These are phyloP conservation scores for Suillus lakei DNA, from an alignment of 768 basidiomycete species.

Conservation along the genomic window DNA sequence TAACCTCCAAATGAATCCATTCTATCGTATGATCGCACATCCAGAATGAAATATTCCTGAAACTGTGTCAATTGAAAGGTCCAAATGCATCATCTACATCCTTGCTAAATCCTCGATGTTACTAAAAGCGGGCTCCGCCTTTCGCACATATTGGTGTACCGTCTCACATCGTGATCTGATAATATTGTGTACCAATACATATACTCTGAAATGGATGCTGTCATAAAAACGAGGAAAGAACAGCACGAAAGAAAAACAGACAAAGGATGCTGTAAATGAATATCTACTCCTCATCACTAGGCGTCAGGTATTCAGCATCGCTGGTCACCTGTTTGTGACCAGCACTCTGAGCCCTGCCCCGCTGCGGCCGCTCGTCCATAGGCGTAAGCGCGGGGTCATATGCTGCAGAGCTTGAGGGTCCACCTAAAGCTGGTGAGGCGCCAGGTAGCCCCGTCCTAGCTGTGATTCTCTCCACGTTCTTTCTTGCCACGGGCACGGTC, in stretches of 20 bases:
- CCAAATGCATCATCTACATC: too few relatives aligned
- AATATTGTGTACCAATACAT: constrained; percentile 4
- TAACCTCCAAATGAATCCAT: too few relatives aligned
- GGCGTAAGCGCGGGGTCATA: constrained; percentile 75
- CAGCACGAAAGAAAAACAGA: constrained; percentile 2
- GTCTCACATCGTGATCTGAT: not conserved
- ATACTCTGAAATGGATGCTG: not conserved
- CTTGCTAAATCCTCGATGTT: too few relatives aligned
- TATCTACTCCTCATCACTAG: constrained; percentile 78
- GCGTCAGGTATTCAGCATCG: constrained; percentile 73
- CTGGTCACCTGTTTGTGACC: constrained; percentile 77
- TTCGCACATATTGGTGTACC: too few relatives aligned
- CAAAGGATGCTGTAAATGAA: constrained; percentile 24
- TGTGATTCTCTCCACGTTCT: constrained; percentile 65
- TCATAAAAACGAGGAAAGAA: constrained; percentile 9
- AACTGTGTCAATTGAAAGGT: too few relatives aligned
- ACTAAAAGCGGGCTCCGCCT: too few relatives aligned
- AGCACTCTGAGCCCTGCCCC: constrained; percentile 59
- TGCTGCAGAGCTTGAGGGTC: constrained; percentile 40
- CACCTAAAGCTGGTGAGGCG: constrained; percentile 48
- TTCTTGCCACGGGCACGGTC: constrained; percentile 70
- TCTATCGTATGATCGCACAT: too few relatives aligned
- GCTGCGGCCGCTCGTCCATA: constrained; percentile 73
- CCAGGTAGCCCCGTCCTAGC: constrained; percentile 77
- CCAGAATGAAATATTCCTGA: too few relatives aligned